Conservation (phyloP, 441 rosid genomes). For the Euphorbia schlechtendalii region DNA sequence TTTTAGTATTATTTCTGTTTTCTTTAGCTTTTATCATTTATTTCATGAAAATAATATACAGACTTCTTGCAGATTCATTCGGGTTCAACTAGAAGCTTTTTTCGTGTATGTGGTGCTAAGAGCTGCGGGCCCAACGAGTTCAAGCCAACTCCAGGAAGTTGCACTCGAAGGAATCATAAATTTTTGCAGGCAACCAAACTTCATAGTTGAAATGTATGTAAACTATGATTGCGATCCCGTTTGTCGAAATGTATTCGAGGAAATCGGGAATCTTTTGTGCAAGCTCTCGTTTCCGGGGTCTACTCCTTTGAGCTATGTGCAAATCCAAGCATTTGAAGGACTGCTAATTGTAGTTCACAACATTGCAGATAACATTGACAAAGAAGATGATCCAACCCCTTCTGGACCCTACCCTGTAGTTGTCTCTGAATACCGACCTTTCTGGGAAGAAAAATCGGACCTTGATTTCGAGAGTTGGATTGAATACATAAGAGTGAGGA, state of each 20-base stretch:
- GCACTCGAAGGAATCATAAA: conserved; percentile 78
- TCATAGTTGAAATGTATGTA: conserved; percentile 67
- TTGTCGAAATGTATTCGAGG: conserved; percentile 56
- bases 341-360: conserved; percentile 64
- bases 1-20: not conserved
- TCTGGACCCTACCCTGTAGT: conserved; percentile 50
- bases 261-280: conserved; percentile 74
- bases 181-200: conserved; percentile 75
- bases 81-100: conserved; percentile 83
- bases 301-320: conserved; percentile 50
- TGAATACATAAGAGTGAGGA: conserved; percentile 51
- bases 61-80: conserved; percentile 45
- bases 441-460: conserved; percentile 59
- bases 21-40: too few species aligned
- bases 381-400: conserved; percentile 38
- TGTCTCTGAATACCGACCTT: conserved; percentile 58
- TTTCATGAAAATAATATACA: too few species aligned
- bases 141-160: conserved; percentile 68
- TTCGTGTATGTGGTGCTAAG: conserved; percentile 58
- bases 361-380: conserved; percentile 65
- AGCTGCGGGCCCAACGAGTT: conserved; percentile 33
- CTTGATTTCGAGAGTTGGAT: conserved; percentile 62
- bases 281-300: conserved; percentile 68
- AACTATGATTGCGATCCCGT: conserved; percentile 79
- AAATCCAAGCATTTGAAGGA: conserved; percentile 92